Evolutionary conservation across 1,139 yeast genomes (phyloP).

Genomic region (Wickerhamiella pararugosa): DNA sequence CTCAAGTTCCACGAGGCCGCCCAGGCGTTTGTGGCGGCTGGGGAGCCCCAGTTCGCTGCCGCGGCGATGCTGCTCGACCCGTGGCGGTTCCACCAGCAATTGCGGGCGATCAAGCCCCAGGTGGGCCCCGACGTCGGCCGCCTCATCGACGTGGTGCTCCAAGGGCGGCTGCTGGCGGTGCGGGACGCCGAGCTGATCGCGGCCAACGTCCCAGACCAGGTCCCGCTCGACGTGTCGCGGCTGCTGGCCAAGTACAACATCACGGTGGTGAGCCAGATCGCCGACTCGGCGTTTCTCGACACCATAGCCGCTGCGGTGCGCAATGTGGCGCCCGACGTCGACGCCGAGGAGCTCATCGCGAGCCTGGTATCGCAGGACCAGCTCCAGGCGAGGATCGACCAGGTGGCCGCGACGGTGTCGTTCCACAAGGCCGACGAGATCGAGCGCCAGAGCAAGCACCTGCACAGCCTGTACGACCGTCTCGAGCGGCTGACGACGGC

Average conservation of each 20-base stretch:
- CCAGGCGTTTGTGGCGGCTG: neutral
- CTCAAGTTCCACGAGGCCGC: conserved; percentile 7
- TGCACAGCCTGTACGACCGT: conserved; percentile 3
- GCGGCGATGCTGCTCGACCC: conserved; percentile 6
- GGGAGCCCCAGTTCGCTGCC: neutral
- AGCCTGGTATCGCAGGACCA: conserved; percentile 8
- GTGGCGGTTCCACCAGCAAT: conserved; percentile 1
- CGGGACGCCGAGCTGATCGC: conserved; percentile 4
- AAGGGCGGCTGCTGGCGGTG: neutral
- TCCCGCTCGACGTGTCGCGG: conserved; percentile 9
- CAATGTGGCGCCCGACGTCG: conserved; percentile 3
- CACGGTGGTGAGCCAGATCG: conserved; percentile 8
- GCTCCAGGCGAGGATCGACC: conserved; percentile 12
- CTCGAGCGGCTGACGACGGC: conserved; percentile 6
- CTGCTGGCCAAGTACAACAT: conserved; percentile 13
- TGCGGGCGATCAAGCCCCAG: neutral
- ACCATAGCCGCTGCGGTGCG: conserved; percentile 7
- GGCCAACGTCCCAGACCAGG: conserved; percentile 7
- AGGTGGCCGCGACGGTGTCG: conserved; percentile 8
- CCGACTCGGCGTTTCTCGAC: conserved; percentile 10
- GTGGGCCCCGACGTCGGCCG: conserved; percentile 3
- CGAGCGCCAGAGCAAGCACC: conserved; percentile 1
- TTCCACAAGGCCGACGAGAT: neutral
- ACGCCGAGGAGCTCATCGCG: conserved; percentile 8
- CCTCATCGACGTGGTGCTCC: neutral